Evolutionary conservation across 305 asterid species (phyloP).

Genomic region (Petunia hybrid): DNA sequence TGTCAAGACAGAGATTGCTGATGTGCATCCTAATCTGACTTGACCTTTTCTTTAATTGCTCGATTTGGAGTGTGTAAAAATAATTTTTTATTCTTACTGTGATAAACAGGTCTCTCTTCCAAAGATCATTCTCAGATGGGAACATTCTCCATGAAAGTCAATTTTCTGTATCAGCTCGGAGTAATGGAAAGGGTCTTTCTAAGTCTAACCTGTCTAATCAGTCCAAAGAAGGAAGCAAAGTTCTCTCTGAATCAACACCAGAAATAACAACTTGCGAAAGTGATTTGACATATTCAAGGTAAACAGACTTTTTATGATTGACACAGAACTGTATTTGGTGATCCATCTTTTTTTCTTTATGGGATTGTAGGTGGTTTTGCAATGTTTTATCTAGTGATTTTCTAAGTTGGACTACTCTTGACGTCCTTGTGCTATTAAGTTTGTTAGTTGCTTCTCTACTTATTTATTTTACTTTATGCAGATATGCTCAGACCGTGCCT

Average conservation of each 20-base stretch:
- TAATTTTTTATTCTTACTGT: constrained; percentile 22
- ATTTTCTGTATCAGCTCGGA: constrained; percentile 55
- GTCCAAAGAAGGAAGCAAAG: constrained; percentile 53
- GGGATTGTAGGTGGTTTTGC: neutral
- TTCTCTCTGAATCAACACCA: constrained; percentile 75
- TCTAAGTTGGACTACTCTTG: constrained; percentile 1
- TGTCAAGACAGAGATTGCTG: constrained; percentile 13
- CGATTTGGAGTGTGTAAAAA: constrained; percentile 9
- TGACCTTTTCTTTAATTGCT: constrained; percentile 24
- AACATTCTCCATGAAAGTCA: constrained; percentile 71
- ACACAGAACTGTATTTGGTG: neutral
- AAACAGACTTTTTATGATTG: constrained; percentile 18
- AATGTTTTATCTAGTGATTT: neutral
- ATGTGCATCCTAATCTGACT: neutral
- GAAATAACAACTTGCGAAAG: constrained; percentile 66
- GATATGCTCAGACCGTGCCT: constrained; percentile 70
- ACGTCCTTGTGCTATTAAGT: neutral
- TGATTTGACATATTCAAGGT: constrained; percentile 77
- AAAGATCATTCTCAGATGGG: constrained; percentile 94
- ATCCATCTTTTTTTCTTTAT: neutral
- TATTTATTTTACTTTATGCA: constrained; percentile 39
- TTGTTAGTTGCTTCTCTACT: neutral
- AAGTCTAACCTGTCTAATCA: constrained; percentile 49
- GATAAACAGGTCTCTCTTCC: constrained; percentile 61
- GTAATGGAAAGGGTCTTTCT: constrained; percentile 48